phyloP scores from a whole-genome alignment of 202 grass and related monocot genomes.

The Panicum hallii region DNA sequence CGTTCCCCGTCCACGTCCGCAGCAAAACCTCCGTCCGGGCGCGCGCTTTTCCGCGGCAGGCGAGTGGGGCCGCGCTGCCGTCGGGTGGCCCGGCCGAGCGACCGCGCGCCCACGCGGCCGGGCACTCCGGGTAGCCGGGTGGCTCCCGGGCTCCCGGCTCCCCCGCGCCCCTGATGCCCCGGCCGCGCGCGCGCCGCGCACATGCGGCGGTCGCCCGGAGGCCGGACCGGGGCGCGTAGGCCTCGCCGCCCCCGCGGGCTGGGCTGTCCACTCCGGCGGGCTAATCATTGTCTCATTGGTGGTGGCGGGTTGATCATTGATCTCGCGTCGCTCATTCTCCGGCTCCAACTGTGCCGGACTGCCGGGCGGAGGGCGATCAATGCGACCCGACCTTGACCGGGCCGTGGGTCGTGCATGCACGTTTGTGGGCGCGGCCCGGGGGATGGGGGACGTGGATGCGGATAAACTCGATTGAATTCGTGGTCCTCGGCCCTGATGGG shows the following conservation, averaged over 20 bases:
- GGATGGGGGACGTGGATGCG: neutral
- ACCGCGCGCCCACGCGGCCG: neutral
- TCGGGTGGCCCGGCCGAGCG: conserved; percentile 38
- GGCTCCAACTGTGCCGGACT: neutral
- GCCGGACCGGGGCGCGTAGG: neutral
- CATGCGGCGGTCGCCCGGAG: neutral
- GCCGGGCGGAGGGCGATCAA: neutral
- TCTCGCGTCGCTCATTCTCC: neutral
- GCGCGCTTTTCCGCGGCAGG: conserved; percentile 18
- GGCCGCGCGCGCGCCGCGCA: conserved; percentile 10
- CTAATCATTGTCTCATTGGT: neutral
- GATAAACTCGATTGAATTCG: neutral
- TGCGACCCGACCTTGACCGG: conserved; percentile 6
- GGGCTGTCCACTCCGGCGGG: neutral
- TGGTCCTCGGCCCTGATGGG: neutral
- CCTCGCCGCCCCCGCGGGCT: neutral
- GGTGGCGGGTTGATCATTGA: conserved; percentile 12
- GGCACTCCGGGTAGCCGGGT: too few relatives aligned
- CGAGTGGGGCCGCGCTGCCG: conserved; percentile 17
- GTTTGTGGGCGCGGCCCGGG: neutral
- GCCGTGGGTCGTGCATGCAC: neutral
- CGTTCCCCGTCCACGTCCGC: conserved; percentile 10
- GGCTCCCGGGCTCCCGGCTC: neutral
- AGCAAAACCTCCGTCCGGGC: too few relatives aligned
- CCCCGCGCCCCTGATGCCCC: neutral